These are phyloP conservation scores for Westerdykella sp. DNA, from an alignment of 2,329 filamentous ascomycete genomes.

Conservation along the genomic window DNA sequence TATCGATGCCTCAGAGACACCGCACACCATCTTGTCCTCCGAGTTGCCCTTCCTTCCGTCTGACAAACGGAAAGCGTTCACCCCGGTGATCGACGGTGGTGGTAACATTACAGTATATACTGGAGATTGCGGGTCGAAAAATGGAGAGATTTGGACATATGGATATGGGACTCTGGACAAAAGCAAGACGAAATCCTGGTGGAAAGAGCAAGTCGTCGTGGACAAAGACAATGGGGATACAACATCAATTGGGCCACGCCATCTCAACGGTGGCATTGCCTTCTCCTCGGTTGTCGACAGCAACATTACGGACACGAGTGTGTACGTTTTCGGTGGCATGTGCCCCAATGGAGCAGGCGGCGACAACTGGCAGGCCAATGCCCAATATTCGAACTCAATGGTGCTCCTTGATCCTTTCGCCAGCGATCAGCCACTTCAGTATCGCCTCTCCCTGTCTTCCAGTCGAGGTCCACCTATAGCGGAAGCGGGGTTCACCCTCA, in stretches of 20 bases:
- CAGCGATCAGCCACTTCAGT: conserved; percentile 36
- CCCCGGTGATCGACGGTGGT: conserved; percentile 59
- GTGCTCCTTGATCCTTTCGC: conserved; percentile 52
- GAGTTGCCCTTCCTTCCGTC: conserved; percentile 58
- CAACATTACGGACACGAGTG: conserved; percentile 47
- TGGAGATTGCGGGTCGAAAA: conserved; percentile 60
- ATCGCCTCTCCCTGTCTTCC: conserved; percentile 44
- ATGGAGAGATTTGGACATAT: conserved; percentile 63
- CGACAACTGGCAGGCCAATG: conserved; percentile 58
- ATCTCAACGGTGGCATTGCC: conserved; percentile 55
- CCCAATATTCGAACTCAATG: conserved; percentile 77
- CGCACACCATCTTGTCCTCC: conserved; percentile 47
- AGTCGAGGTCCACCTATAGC: conserved; percentile 62
- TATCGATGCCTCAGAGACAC: conserved; percentile 44
- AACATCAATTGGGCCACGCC: conserved; percentile 46
- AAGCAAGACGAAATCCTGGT: conserved; percentile 22
- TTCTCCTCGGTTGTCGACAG: conserved; percentile 60
- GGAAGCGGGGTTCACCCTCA: conserved; percentile 83
- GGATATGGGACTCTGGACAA: conserved; percentile 43
- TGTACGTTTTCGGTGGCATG: conserved; percentile 87
- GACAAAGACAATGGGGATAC: conserved; percentile 30
- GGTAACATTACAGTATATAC: conserved; percentile 68
- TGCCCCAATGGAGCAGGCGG: conserved; percentile 51
- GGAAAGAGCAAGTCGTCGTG: conserved; percentile 44
- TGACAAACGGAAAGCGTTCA: conserved; percentile 53